A percentile compares a stretch with the other conserved stretches of the same genome.
Conservation (phyloP, 768 basidiomycete species). For the Gloeostereum incarnatum region DNA sequence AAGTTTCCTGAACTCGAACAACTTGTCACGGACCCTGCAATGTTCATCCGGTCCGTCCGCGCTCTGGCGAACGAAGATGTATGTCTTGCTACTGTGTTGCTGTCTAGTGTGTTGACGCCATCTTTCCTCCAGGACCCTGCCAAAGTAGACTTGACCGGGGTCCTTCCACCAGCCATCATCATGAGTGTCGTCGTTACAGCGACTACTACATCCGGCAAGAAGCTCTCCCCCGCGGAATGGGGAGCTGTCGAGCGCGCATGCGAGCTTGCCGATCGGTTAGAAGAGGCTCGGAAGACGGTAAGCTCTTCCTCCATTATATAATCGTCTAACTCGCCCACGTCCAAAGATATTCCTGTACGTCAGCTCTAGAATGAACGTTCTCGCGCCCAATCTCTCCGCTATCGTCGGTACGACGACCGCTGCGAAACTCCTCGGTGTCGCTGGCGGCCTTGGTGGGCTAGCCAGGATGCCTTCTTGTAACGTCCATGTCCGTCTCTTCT, state of each 20-base stretch:
- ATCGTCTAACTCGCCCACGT: constrained; percentile 2
- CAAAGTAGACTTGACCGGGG: constrained; percentile 70
- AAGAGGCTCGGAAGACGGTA: constrained; percentile 86
- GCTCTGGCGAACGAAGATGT: constrained; percentile 80
- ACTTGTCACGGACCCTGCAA: constrained; percentile 82
- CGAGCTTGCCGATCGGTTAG: constrained; percentile 80
- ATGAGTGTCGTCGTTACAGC: constrained; percentile 97
- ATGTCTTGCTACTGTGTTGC: constrained; percentile 13
- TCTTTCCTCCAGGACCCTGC: constrained; percentile 60
- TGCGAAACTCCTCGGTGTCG: constrained; percentile 94
- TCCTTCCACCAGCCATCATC: constrained; percentile 82
- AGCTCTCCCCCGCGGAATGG: constrained; percentile 67
- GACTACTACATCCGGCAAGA: constrained; percentile 78
- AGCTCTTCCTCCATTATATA: constrained; percentile 2
- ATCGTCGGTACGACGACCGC: constrained; percentile 99
- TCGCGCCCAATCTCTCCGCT: constrained; percentile 96
- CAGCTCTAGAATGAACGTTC: constrained; percentile 96
- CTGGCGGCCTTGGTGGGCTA: constrained; percentile 84
- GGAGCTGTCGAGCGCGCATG: constrained; percentile 75
- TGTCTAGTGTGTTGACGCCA: background rate
- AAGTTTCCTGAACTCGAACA: constrained; percentile 98
- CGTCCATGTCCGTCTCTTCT: constrained; percentile 61
- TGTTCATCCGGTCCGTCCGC: constrained; percentile 89
- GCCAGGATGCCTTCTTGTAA: constrained; percentile 95
- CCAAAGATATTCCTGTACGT: constrained; percentile 95